Evolutionary conservation across 306 rosid genomes (phyloP).

Genomic region (Myrica gale): DNA sequence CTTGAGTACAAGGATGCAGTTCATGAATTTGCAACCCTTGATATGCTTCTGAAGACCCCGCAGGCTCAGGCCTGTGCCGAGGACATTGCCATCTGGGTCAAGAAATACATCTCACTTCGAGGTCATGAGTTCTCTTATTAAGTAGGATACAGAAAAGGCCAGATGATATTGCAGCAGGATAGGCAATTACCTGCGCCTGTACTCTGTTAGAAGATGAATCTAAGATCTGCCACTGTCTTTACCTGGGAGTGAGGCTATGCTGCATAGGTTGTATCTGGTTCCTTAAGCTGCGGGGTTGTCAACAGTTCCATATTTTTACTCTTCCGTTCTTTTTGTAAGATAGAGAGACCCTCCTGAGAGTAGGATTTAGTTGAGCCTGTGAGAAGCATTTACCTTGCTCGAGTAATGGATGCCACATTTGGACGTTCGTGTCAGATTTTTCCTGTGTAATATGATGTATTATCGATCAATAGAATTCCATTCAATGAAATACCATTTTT

Average conservation of each 20-base stretch:
- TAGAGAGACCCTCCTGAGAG: constrained; percentile 42
- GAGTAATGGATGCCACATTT: constrained; percentile 24
- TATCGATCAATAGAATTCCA: constrained; percentile 32
- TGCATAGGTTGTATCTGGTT: constrained; percentile 25
- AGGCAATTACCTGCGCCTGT: constrained; percentile 21
- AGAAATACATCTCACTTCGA: constrained; percentile 84
- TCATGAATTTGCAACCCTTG: constrained; percentile 92
- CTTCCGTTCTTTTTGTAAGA: constrained; percentile 50
- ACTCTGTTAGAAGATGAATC: constrained; percentile 20
- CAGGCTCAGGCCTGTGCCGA: constrained; percentile 91
- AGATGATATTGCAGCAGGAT: constrained; percentile 26
- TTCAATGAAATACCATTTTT: constrained; percentile 29
- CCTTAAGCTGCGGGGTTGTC: constrained; percentile 23
- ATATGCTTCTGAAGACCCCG: constrained; percentile 84
- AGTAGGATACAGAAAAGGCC: constrained; percentile 28
- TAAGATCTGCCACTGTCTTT: constrained; percentile 27
- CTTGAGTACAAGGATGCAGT: constrained; percentile 91
- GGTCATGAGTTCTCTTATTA: constrained; percentile 96
- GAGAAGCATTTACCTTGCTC: constrained; percentile 36
- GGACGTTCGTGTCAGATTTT: constrained; percentile 40
- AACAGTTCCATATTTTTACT: constrained; percentile 29
- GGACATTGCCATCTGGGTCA: constrained; percentile 95
- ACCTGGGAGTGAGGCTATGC: constrained; percentile 27
- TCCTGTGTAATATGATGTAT: constrained; percentile 46
- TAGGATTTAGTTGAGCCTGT: constrained; percentile 50